Evolutionary conservation across 192 early-diverging fungal species (phyloP).

Genomic region (Mortierella antarctica): DNA sequence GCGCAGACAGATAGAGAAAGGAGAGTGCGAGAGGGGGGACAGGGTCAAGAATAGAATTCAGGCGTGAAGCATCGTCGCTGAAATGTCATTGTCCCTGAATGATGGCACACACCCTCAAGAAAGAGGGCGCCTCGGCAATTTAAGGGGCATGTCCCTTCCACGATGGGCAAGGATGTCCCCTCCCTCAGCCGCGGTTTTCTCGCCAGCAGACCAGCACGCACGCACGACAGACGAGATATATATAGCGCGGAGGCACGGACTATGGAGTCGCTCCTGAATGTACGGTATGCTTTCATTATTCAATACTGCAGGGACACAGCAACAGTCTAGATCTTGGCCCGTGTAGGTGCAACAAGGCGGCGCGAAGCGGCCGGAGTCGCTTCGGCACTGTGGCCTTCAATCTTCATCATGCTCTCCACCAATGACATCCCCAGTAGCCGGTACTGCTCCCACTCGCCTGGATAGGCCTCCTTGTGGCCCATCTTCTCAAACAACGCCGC

Average conservation of each 20-base stretch:
- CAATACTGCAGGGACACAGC: neutral
- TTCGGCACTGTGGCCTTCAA: constrained; percentile 30
- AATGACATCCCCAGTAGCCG: constrained; percentile 38
- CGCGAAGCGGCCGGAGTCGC: neutral
- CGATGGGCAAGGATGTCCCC: no score
- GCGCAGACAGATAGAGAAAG: neutral
- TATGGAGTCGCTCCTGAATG: neutral
- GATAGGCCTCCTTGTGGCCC: constrained; percentile 44
- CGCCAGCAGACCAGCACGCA: neutral
- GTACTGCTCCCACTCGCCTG: constrained; percentile 52
- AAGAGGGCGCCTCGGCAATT: no score
- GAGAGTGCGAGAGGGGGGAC: neutral
- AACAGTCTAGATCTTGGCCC: constrained; percentile 25
- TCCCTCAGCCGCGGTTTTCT: no score
- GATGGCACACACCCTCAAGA: no score
- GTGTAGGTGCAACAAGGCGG: constrained; percentile 34
- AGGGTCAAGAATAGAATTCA: neutral
- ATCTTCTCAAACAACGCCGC: constrained; percentile 19
- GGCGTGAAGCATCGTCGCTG: no score
- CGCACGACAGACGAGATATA: neutral
- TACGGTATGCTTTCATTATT: neutral
- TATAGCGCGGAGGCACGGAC: neutral
- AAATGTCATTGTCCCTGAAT: no score
- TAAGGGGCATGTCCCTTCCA: no score
- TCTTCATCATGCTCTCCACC: constrained; percentile 54